Evolutionary conservation across 1,139 yeast species (phyloP), one percentile per base, ranked within the genome.

Genomic region (Candida sp.): DNA sequence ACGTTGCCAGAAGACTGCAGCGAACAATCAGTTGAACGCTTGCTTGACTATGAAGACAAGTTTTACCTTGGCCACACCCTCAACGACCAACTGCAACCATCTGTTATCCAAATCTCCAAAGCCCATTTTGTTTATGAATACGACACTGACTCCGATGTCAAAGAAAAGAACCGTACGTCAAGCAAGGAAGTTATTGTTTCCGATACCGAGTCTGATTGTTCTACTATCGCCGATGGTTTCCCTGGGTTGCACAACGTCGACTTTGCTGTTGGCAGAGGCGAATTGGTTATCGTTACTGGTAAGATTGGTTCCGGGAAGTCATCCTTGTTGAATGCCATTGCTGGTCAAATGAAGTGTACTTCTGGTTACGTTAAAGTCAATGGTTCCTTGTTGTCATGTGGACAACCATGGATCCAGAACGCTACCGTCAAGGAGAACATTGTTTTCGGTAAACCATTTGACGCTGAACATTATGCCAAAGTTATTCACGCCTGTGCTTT

Each of bases 361-460:
- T 44, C 52, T 2, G 79, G 77, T 28, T 49, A 56, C 5, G 54
- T 74, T 46, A 58, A 54, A 6, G 60, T 72, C 12, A 61, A 66
- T 49, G 69, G 68, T 27, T 69, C 66, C 31, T 57, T 67, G 37
- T 59, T 73, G 39, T 62, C 72, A 40, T 72, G 79, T 52, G 63
- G 72, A 9, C 58, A 65, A 9, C 78, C 79, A 22, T 76, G 81
- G 81, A 74, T 76, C 49, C 80, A 76, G 62, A 76, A 75, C 55
- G 67, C 80, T n/a, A 72, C 80, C 27, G 72, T 76, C 23, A 65
- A 75, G 46, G 74, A 73, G 39, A 76, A 76, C 58, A 75, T 76
- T 39, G 52, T 67, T 35, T 76, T 76, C 57, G 80, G 80, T 9
- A 60, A 63, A 40, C 63, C 63, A 22, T 73, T 61, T 53, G 75